Conservation (phyloP, 2,329 filamentous ascomycete genomes). For the Aureobasidium sp. region DNA sequence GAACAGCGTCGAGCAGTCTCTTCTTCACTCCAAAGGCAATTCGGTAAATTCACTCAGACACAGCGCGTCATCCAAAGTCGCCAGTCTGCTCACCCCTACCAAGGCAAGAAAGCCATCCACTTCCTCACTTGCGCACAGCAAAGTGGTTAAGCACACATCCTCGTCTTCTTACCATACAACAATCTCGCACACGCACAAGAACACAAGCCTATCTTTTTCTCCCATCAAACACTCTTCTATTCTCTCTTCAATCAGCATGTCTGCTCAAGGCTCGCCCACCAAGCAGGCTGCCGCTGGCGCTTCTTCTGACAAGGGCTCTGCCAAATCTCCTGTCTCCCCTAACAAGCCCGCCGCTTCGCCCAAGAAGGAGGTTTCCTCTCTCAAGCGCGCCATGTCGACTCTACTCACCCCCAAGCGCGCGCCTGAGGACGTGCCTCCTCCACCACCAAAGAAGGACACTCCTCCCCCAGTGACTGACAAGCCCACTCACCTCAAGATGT, state of each 20-base stretch:
- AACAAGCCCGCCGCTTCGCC: not conserved
- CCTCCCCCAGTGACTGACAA: not conserved
- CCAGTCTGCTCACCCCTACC: not conserved
- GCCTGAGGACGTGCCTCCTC: not conserved
- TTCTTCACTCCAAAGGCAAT: not conserved
- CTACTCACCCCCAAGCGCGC: not conserved
- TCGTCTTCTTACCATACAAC: not conserved
- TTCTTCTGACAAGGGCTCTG: not conserved
- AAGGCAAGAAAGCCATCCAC: not conserved
- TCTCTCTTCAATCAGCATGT: not conserved
- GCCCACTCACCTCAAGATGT: not conserved
- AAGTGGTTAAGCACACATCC: not conserved
- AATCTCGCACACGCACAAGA: not conserved
- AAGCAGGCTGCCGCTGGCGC: not conserved
- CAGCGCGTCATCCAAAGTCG: not conserved
- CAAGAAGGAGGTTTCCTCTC: not conserved
- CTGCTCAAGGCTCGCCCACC: not conserved
- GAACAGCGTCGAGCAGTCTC: not conserved
- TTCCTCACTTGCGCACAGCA: not conserved
- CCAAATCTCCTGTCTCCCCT: not conserved
- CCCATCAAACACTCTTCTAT: not conserved
- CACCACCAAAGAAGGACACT: not conserved
- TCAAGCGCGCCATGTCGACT: not conserved
- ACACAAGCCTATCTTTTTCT: not conserved
- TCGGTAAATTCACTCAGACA: not conserved